Conservation (phyloP, 139 green algal species). For the Micractinium conductrix region DNA sequence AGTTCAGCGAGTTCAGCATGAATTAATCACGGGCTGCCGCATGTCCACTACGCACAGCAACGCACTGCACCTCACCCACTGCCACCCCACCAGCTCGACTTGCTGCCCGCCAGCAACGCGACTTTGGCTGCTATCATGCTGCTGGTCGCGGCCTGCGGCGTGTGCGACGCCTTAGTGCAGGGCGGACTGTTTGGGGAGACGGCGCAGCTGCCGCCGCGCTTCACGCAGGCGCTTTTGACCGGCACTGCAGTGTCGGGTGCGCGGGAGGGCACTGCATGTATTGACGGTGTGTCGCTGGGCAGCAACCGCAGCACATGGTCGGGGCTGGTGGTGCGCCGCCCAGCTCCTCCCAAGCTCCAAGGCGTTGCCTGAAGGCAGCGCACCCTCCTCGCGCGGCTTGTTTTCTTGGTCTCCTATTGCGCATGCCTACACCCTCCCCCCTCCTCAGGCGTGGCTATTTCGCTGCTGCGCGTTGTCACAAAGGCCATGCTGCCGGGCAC, state of each 20-base stretch:
- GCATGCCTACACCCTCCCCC: background rate
- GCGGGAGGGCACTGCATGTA: background rate
- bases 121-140: constrained; percentile 52
- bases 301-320: too few relatives aligned
- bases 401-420: too few relatives aligned
- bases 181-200: constrained; percentile 78
- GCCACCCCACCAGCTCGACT: constrained; percentile 43
- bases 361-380: too few relatives aligned
- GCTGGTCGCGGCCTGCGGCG: constrained; percentile 59
- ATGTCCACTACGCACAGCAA: too few relatives aligned
- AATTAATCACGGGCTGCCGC: too few relatives aligned
- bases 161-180: constrained; percentile 72
- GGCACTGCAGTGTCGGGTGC: constrained; percentile 70
- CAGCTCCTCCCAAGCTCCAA: too few relatives aligned
- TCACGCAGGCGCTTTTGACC: constrained; percentile 78
- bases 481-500: constrained; percentile 69
- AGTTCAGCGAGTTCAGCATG: too few relatives aligned
- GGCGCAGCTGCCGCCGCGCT: constrained; percentile 54
- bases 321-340: too few relatives aligned
- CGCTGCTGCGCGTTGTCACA: constrained; percentile 69
- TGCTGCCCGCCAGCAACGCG: background rate
- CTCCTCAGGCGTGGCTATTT: constrained; percentile 68
- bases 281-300: background rate
- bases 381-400: too few relatives aligned
- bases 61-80: background rate